Conservation (phyloP, 768 basidiomycete species). For the Mycena leptocephala region DNA sequence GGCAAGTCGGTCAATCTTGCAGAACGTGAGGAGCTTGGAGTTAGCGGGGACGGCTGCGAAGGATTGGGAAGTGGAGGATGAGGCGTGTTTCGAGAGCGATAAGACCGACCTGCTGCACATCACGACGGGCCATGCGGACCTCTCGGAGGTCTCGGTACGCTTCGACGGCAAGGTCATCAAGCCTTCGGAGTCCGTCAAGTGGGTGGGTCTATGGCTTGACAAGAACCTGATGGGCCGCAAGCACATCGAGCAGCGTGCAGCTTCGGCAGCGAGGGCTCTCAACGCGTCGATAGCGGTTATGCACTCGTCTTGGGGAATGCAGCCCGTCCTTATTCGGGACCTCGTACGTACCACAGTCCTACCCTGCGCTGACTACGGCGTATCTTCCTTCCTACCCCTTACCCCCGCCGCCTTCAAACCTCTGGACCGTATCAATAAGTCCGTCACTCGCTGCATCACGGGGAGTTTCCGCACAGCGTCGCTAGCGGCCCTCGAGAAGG, state of each 20-base stretch:
- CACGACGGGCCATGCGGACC: neutral
- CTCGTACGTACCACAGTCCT: no score
- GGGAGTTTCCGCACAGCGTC: neutral
- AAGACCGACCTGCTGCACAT: neutral
- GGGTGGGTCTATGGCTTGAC: neutral
- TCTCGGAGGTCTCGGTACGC: neutral
- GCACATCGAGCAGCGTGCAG: neutral
- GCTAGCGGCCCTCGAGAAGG: neutral
- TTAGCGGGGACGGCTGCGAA: neutral
- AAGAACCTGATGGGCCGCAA: neutral
- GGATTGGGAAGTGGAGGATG: constrained; percentile 3
- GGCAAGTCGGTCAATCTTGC: neutral
- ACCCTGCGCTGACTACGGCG: neutral
- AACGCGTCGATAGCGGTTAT: constrained; percentile 1
- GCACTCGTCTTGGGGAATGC: neutral
- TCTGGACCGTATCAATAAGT: neutral
- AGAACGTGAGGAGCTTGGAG: neutral
- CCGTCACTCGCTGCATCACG: neutral
- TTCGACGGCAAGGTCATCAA: neutral
- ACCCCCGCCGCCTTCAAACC: neutral
- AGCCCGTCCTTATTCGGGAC: neutral
- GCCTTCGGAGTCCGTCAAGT: neutral
- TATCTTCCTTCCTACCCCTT: neutral
- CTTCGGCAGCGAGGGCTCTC: neutral
- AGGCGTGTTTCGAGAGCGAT: neutral